These are phyloP conservation scores for Wilhelminamyces savonicus DNA, from an alignment of 805 yeast genomes.

Conservation along the genomic window DNA sequence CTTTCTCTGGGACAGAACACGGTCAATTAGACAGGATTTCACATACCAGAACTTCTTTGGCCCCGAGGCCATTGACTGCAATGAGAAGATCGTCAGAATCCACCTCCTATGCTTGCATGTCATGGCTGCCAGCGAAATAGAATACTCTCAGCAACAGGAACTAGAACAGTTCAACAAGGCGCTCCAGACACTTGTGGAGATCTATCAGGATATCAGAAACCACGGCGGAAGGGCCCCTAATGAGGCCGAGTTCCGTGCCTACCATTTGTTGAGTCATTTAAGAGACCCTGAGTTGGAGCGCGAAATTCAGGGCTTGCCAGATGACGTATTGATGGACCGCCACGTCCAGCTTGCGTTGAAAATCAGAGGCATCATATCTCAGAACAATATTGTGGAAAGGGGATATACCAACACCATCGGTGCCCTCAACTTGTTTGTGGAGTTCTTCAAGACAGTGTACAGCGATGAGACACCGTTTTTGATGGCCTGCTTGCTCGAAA, in stretches of 20 bases:
- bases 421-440: constrained; percentile 51
- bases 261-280: constrained; percentile 70
- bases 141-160: constrained; percentile 92
- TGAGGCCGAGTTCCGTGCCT: constrained; percentile 92
- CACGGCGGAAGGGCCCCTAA: constrained; percentile 66
- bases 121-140: constrained; percentile 68
- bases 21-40: constrained; percentile 95
- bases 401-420: constrained; percentile 48
- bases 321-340: constrained; percentile 43
- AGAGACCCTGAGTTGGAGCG: constrained; percentile 83
- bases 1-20: constrained; percentile 93
- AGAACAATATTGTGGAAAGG: constrained; percentile 52
- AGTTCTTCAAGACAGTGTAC: constrained; percentile 55
- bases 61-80: constrained; percentile 88
- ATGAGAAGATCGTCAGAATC: constrained; percentile 83
- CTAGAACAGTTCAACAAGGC: constrained; percentile 91
- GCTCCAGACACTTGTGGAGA: constrained; percentile 79
- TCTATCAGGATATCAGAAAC: constrained; percentile 73
- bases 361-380: constrained; percentile 60
- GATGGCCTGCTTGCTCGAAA: constrained; percentile 69
- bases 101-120: constrained; percentile 77
- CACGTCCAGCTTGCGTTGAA: constrained; percentile 66
- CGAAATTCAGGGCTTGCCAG: constrained; percentile 64
- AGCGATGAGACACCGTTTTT: constrained; percentile 52
- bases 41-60: constrained; percentile 93